Percentiles rank a stretch among this genome's conserved stretches.
Conservation (phyloP, 2,329 filamentous ascomycete genomes). For the Periconia digitata region DNA sequence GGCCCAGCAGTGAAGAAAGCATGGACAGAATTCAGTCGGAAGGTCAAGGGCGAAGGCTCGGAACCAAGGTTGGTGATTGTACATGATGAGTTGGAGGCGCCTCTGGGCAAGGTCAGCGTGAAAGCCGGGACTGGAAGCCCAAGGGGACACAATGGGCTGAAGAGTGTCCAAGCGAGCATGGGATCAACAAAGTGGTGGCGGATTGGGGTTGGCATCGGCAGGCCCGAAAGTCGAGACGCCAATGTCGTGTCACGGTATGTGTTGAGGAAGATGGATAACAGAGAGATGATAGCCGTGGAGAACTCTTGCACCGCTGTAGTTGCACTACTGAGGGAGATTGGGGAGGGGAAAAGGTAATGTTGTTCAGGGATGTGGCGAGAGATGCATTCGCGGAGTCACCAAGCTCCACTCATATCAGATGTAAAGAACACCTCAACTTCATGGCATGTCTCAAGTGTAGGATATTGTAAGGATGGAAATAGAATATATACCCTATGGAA, state of each 20-base stretch:
- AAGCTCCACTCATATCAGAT: background rate
- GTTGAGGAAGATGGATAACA: constrained; percentile 63
- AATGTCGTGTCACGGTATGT: constrained; percentile 76
- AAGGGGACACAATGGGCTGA: constrained; percentile 50
- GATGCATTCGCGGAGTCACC: background rate
- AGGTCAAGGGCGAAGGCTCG: constrained; percentile 12
- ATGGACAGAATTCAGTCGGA: constrained; percentile 57
- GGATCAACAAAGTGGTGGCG: constrained; percentile 51
- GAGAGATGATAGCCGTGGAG: constrained; percentile 49
- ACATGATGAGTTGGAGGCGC: constrained; percentile 83
- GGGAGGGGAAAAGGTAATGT: constrained; percentile 39
- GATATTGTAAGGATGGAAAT: background rate
- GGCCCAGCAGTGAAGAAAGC: constrained; percentile 70
- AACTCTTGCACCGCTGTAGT: constrained; percentile 52
- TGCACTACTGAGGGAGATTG: constrained; percentile 54
- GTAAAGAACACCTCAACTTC: background rate
- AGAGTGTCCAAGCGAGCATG: constrained; percentile 41
- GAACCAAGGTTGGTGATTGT: constrained; percentile 68
- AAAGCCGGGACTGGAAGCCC: constrained; percentile 58
- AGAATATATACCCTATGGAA: background rate
- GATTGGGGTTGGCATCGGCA: constrained; percentile 84
- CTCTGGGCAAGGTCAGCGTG: constrained; percentile 67
- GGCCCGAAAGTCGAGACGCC: constrained; percentile 69
- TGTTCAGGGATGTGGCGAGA: background rate
- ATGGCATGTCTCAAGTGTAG: constrained; percentile 1